Evolutionary conservation across 208 protist species (phyloP).

Genomic region (Tritrichomonas foetus): DNA sequence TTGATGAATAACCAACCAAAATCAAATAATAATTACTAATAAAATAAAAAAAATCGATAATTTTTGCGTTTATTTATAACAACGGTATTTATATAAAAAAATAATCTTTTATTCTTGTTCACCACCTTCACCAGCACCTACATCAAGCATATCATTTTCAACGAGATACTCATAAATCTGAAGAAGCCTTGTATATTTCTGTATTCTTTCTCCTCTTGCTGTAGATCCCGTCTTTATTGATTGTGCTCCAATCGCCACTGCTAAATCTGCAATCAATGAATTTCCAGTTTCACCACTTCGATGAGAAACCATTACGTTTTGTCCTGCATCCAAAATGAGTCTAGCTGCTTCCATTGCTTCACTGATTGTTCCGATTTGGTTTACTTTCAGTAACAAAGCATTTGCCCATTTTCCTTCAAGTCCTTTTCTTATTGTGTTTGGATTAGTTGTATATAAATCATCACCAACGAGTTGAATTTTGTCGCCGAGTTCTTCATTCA

Average conservation of each 20-base stretch:
- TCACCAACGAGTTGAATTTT: slow-evolving; percentile 89
- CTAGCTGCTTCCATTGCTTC: slow-evolving; percentile 85
- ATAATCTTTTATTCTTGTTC: too few relatives aligned
- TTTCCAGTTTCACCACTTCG: slow-evolving; percentile 90
- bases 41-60: too few relatives aligned
- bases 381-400: slow-evolving; percentile 92
- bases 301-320: slow-evolving; percentile 84
- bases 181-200: slow-evolving; percentile 99
- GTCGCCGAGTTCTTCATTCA: slow-evolving; percentile 34
- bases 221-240: slow-evolving; percentile 98
- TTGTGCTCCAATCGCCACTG: slow-evolving; percentile 83
- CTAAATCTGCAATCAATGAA: slow-evolving; percentile 95
- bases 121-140: too few relatives aligned
- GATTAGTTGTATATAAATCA: slow-evolving; percentile 94
- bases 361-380: slow-evolving; percentile 91
- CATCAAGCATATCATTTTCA: slow-evolving; percentile 45
- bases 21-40: too few relatives aligned
- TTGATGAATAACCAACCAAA: too few relatives aligned
- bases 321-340: slow-evolving; percentile 65
- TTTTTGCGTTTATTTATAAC: too few relatives aligned
- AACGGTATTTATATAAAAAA: too few relatives aligned
- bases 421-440: slow-evolving; percentile 81
- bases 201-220: slow-evolving; percentile 65
- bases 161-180: slow-evolving; percentile 91
- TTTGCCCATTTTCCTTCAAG: slow-evolving; percentile 80